These are phyloP conservation scores for Debaryomycetaceae sp. DNA, from an alignment of 1,139 yeast genomes.

Conservation along the genomic window DNA sequence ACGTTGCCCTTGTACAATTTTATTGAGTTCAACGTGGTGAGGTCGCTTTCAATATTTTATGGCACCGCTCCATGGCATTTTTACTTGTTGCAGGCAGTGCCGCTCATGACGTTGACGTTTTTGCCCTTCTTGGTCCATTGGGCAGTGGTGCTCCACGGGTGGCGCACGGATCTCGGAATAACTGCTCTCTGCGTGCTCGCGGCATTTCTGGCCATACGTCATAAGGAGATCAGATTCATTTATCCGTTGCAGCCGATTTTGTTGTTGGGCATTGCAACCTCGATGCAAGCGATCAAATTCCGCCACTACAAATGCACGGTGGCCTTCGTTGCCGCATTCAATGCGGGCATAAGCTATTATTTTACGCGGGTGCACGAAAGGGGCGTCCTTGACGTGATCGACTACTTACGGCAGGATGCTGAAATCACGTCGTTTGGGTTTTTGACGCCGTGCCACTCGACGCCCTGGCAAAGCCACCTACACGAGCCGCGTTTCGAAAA, in stretches of 20 bases:
- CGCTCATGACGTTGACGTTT: constrained; percentile 63
- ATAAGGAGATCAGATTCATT: constrained; percentile 90
- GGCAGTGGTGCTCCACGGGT: constrained; percentile 8
- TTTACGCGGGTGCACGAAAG: constrained; percentile 70
- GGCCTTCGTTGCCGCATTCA: constrained; percentile 25
- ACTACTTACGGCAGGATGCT: constrained; percentile 43
- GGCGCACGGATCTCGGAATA: constrained; percentile 15
- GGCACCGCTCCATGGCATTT: constrained; percentile 87
- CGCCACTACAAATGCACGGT: not conserved
- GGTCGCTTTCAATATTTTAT: constrained; percentile 74
- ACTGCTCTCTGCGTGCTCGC: constrained; percentile 39
- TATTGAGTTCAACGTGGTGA: constrained; percentile 68
- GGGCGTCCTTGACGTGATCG: constrained; percentile 73
- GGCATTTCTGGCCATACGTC: constrained; percentile 63
- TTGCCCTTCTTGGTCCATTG: constrained; percentile 48
- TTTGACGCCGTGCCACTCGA: constrained; percentile 93
- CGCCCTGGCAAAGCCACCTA: constrained; percentile 89
- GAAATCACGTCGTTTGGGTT: constrained; percentile 60
- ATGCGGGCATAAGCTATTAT: constrained; percentile 45
- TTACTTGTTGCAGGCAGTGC: constrained; percentile 77
- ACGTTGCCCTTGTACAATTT: constrained; percentile 69
- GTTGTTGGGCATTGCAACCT: constrained; percentile 23
- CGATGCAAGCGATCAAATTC: constrained; percentile 11
- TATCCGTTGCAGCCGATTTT: constrained; percentile 80
- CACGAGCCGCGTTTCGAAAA: constrained; percentile 51